Base-by-base conservation (phyloP, 2,329 filamentous ascomycete species). In the Ilyonectria robusta region DNA sequence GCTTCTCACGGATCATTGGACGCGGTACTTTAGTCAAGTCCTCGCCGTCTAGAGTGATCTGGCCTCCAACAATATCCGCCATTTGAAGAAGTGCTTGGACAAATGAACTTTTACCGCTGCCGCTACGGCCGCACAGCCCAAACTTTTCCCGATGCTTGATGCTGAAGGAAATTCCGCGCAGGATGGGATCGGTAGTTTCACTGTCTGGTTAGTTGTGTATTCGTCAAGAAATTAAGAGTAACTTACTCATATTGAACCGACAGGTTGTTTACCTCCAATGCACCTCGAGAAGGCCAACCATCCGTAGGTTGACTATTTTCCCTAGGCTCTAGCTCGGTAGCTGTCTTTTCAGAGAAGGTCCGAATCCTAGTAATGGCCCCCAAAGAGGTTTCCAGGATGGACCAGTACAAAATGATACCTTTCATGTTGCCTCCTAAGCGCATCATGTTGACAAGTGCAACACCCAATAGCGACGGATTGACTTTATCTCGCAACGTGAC, bases 31-130 rank as follows among this genome's bases (percentile, higher is more conserved):
- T 66, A 2, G 73, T 66, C 1, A 79, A 72, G 44, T 87, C 81
- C 13, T 86, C 67, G 2, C 81, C 81, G 51, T 88, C 86, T 15
- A 89, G 77, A 2, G 70, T 74, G 31, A 89, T 84, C 4, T 65
- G 76, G 0, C 86, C 86, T 0, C 78, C 66, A 1, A 76, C 79
- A 3, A 82, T 76, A 26, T 88, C 83, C 4, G 86, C 75, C 73
- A 89, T 82, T 15, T 85, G 81, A 29, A 87, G 80, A 0, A 89
- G 76, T 0, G 83, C 80, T 26, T 83, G 77, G 0, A 86, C 75
- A 2, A 87, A 78, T 0, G 77, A 80, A 29, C 78, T 80, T 65
- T 80, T 80, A 1, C 77, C 79, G 26, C 79, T 80, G 1, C 82
- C 82, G 2, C 78, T 83, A n/a, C 82, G 77, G 1, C 89, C 89